Percentiles rank a stretch among this genome's conserved stretches.
Evolutionary conservation across 768 basidiomycete genomes (phyloP).

Genomic region (Hygrocybe punicea): DNA sequence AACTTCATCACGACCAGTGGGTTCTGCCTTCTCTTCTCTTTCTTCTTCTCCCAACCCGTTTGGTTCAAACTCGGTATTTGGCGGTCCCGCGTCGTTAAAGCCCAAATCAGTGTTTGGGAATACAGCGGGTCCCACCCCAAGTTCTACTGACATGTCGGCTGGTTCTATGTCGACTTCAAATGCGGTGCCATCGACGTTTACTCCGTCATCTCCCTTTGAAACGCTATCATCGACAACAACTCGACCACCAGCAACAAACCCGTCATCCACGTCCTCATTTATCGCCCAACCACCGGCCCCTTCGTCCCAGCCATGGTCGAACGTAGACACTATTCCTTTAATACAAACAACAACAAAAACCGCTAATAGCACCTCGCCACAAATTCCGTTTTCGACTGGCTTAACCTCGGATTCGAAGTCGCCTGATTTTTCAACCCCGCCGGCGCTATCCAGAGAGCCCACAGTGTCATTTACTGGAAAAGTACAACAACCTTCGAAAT

Average conservation of each 20-base stretch:
- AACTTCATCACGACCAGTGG: neutral
- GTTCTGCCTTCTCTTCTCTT: constrained; percentile 41
- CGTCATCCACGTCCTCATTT: constrained; percentile 16
- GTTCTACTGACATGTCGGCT: neutral
- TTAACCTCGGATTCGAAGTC: neutral
- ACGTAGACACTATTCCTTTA: neutral
- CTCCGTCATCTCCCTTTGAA: neutral
- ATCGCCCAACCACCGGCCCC: constrained; percentile 20
- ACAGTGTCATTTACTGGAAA: neutral
- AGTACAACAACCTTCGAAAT: neutral
- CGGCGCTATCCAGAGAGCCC: neutral
- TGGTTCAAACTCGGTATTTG: constrained; percentile 36
- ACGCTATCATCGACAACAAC: neutral
- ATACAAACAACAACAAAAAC: neutral
- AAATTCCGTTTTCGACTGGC: neutral
- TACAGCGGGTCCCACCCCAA: neutral
- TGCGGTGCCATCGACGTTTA: neutral
- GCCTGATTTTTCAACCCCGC: constrained; percentile 35
- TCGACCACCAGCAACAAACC: neutral
- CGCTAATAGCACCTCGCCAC: neutral
- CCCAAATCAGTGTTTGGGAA: constrained; percentile 24
- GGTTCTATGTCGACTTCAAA: neutral
- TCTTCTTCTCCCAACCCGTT: constrained; percentile 41
- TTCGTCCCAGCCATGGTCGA: constrained; percentile 10
- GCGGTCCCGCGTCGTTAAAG: constrained; percentile 18